Conservation (phyloP, 805 yeast species). For the Starmerella bombi region DNA sequence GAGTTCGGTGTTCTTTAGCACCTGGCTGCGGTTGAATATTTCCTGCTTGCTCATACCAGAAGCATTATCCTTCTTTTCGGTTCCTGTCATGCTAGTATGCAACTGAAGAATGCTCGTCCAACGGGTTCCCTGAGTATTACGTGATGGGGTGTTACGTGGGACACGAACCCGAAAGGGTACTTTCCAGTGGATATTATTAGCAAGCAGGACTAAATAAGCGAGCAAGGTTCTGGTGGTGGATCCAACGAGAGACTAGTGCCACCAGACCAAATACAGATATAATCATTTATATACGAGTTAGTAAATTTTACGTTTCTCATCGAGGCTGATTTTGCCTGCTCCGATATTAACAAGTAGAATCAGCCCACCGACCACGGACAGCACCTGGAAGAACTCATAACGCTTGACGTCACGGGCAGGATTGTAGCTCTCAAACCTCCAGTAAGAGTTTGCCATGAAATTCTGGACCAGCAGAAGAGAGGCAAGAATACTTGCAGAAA, state of each 20-base stretch:
- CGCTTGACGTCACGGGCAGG: slow-evolving; percentile 76
- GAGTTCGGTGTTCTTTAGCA: slow-evolving; percentile 61
- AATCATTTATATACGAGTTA: too few species aligned
- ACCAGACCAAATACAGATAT: too few species aligned
- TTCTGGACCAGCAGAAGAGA: slow-evolving; percentile 63
- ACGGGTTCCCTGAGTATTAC: too few species aligned
- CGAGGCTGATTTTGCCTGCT: slow-evolving; percentile 86
- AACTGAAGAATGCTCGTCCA: too few species aligned
- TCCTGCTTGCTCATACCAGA: background rate
- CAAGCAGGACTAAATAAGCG: too few species aligned
- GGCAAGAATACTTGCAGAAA: slow-evolving; percentile 60
- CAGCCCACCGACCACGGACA: slow-evolving; percentile 90
- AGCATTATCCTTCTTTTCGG: too few species aligned
- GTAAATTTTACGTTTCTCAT: slow-evolving; percentile 89
- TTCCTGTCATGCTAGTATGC: too few species aligned
- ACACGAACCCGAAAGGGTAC: too few species aligned
- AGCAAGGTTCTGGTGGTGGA: too few species aligned
- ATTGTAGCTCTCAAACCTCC: slow-evolving; percentile 60
- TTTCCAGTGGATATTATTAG: too few species aligned
- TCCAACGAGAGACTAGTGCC: too few species aligned
- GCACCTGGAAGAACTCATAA: slow-evolving; percentile 88
- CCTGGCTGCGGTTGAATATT: slow-evolving; percentile 43
- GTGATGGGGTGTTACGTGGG: too few species aligned
- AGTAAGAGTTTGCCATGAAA: slow-evolving; percentile 69
- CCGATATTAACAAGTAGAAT: slow-evolving; percentile 86